A percentile compares a stretch with the other conserved stretches of the same genome.
phyloP scores from a whole-genome alignment of 768 basidiomycete species.

The Leucocoprinus leucothites region DNA sequence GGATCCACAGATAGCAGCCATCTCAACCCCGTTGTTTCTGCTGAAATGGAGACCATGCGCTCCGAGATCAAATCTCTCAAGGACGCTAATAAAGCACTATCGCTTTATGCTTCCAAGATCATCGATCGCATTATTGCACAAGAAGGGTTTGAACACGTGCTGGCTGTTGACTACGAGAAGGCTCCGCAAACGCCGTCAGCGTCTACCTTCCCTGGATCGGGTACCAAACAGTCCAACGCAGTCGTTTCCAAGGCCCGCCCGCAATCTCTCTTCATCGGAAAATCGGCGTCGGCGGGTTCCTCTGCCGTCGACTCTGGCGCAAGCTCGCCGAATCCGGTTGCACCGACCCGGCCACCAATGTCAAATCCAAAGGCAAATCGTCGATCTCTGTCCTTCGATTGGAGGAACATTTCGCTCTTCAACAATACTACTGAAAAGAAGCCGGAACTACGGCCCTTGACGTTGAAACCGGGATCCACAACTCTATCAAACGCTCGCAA shows the following conservation, averaged over 20 bases:
- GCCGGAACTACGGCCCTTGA: slow-evolving; percentile 67
- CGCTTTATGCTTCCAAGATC: slow-evolving; percentile 95
- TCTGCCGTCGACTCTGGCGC: slow-evolving; percentile 22
- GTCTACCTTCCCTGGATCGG: slow-evolving; percentile 28
- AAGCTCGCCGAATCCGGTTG: slow-evolving; percentile 15
- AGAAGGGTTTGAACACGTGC: slow-evolving; percentile 95
- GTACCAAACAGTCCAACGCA: slow-evolving; percentile 26
- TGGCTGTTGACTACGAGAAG: slow-evolving; percentile 87
- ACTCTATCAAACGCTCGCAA: slow-evolving; percentile 67
- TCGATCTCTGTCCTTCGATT: slow-evolving; percentile 82
- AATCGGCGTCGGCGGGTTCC: slow-evolving; percentile 33
- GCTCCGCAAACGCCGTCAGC: slow-evolving; percentile 41
- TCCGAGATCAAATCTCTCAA: slow-evolving; percentile 89
- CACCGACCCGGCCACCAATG: neutral
- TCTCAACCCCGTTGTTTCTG: slow-evolving; percentile 38
- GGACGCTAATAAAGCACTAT: slow-evolving; percentile 94
- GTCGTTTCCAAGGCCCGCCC: slow-evolving; percentile 49
- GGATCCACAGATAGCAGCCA: slow-evolving; percentile 28
- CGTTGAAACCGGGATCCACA: slow-evolving; percentile 61
- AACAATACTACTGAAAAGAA: slow-evolving; percentile 55
- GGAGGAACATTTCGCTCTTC: slow-evolving; percentile 77
- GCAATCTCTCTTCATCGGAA: slow-evolving; percentile 56
- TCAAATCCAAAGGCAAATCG: slow-evolving; percentile 49
- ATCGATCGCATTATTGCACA: slow-evolving; percentile 95
- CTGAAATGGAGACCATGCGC: slow-evolving; percentile 72